These are phyloP conservation scores for Lentithecium fluviatile DNA, from an alignment of 495 filamentous ascomycete genomes.

Conservation along the genomic window DNA sequence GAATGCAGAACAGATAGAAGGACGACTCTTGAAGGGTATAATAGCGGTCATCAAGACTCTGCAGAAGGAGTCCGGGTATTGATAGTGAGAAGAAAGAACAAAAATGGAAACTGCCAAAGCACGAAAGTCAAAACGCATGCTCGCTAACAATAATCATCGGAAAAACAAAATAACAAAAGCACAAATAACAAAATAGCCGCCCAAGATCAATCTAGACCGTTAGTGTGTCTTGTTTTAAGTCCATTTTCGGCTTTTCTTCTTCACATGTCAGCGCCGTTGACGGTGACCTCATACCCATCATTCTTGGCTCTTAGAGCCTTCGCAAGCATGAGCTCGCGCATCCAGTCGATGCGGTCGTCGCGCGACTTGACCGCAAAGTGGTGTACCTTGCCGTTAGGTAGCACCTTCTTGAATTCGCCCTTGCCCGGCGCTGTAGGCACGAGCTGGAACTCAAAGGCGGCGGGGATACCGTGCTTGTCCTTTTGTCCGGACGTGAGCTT, in stretches of 20 bases:
- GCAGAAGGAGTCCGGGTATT: neutral
- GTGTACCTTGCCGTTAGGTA: slow-evolving; percentile 69
- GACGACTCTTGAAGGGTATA: neutral
- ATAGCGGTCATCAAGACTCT: neutral
- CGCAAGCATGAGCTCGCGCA: slow-evolving; percentile 95
- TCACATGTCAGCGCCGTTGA: slow-evolving; percentile 80
- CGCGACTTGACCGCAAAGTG: slow-evolving; percentile 86
- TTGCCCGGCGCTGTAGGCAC: slow-evolving; percentile 68
- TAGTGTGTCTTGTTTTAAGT: neutral
- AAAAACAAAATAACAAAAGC: neutral
- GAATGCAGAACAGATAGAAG: neutral
- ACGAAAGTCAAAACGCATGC: neutral
- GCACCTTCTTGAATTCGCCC: slow-evolving; percentile 50
- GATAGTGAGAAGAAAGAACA: neutral
- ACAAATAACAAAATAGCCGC: slow-evolving; percentile 5
- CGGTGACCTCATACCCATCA: slow-evolving; percentile 72
- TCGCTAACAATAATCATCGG: neutral
- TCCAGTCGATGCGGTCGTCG: slow-evolving; percentile 95
- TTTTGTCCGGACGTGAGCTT: slow-evolving; percentile 58
- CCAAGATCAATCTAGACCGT: slow-evolving; percentile 18
- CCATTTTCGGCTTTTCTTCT: neutral
- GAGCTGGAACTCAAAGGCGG: slow-evolving; percentile 87
- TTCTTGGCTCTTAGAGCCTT: slow-evolving; percentile 82
- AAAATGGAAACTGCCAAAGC: neutral
- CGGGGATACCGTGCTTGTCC: slow-evolving; percentile 49